A percentile compares a stretch with the other conserved stretches of the same genome.
phyloP scores from a whole-genome alignment of 164 flowering plant genomes.

The Chloranthus sessilifolius region DNA sequence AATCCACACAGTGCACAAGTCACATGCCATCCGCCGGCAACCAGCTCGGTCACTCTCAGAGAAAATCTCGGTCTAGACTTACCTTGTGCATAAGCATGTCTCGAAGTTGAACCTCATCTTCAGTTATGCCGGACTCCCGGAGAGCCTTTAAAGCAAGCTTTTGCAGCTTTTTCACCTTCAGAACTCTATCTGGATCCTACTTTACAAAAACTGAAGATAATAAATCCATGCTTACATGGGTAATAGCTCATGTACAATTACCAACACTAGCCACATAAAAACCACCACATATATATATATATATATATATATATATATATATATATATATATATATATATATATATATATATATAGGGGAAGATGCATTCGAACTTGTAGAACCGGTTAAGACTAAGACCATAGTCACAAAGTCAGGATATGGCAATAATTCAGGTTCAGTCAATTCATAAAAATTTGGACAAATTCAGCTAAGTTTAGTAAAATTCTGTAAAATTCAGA shows the following conservation, averaged over 20 bases:
- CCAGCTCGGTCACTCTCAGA: too few species aligned
- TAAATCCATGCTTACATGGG: background rate
- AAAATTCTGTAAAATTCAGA: too few species aligned
- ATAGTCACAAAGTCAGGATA: too few species aligned
- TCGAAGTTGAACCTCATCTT: constrained; percentile 35
- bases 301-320: too few species aligned
- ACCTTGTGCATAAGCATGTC: constrained; percentile 55
- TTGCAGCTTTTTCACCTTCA: constrained; percentile 60
- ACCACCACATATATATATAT: background rate
- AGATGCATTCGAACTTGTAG: background rate
- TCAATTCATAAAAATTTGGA: too few species aligned
- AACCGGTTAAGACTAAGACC: background rate
- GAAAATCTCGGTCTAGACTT: background rate
- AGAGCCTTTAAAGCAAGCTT: constrained; percentile 53
- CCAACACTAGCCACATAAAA: background rate
- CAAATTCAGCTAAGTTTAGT: too few species aligned
- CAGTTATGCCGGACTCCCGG: constrained; percentile 44
- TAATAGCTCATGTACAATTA: background rate
- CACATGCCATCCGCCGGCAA: too few species aligned
- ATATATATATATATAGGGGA: background rate
- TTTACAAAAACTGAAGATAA: background rate
- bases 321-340: background rate
- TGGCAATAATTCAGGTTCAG: too few species aligned
- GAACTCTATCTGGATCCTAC: constrained; percentile 54
- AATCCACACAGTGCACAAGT: too few species aligned